phyloP scores from a whole-genome alignment of 108 stramenopile genomes.

The Schizochytrium sp. region DNA sequence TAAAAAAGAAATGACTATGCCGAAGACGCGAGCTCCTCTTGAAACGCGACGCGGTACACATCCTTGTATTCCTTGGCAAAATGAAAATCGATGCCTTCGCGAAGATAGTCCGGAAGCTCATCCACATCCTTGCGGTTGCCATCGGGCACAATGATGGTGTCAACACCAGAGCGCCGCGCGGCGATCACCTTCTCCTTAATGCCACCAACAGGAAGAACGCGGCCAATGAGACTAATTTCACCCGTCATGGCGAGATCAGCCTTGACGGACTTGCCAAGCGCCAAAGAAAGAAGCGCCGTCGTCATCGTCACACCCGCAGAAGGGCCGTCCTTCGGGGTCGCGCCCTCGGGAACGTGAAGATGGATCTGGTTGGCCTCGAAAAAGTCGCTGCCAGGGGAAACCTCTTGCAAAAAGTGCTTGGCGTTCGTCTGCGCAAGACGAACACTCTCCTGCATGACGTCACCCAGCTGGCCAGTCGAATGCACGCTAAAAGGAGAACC shows the following conservation, averaged over 20 bases:
- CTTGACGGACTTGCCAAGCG: slow-evolving; percentile 66
- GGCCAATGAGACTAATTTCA: slow-evolving; percentile 69
- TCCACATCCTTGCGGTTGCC: slow-evolving; percentile 87
- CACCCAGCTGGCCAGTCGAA: slow-evolving; percentile 82
- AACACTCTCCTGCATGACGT: slow-evolving; percentile 85
- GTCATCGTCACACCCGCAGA: slow-evolving; percentile 91
- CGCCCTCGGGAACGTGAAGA: slow-evolving; percentile 98
- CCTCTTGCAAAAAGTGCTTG: slow-evolving; percentile 52
- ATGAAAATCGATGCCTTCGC: slow-evolving; percentile 79
- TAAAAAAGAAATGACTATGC: neutral
- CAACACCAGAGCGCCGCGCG: slow-evolving; percentile 82
- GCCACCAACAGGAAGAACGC: slow-evolving; percentile 91
- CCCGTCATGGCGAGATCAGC: slow-evolving; percentile 93
- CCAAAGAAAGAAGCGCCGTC: slow-evolving; percentile 87
- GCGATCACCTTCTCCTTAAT: slow-evolving; percentile 99
- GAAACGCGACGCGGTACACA: slow-evolving; percentile 79
- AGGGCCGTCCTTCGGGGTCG: slow-evolving; percentile 96
- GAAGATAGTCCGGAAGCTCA: slow-evolving; percentile 88
- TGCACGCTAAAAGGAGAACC: slow-evolving; percentile 10
- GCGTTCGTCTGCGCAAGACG: slow-evolving; percentile 89
- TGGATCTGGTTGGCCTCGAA: slow-evolving; percentile 75
- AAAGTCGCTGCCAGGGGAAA: neutral
- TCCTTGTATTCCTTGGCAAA: slow-evolving; percentile 80
- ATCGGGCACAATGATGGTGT: slow-evolving; percentile 68
- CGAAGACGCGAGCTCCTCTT: neutral